Evolutionary conservation across 164 flowering plant genomes (phyloP), one percentile per base, ranked within the genome.

Genomic region (Kalanchoe fedtschenkoi): DNA sequence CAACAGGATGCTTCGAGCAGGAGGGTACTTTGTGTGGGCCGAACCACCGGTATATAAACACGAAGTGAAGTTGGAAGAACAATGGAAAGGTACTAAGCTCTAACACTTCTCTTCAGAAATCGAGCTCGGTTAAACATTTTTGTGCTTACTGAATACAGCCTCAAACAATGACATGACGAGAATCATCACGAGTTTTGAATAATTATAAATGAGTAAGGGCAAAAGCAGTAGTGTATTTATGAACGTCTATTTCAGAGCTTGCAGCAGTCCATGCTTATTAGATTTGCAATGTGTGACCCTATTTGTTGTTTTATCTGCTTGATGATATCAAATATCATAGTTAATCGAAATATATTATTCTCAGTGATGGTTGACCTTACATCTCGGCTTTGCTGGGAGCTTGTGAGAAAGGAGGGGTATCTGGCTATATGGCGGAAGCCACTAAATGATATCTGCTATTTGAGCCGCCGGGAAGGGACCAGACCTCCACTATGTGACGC

Each of bases 11-110:
- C 89, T 90, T 14, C 71, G 89, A 59, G 83, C 84, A 32, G 97
- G 97, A 68, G 92, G 95, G 62, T 90, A 83, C 71, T 87, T 90
- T 75, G 86, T 76, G 68, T 90, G 97, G 97, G 95, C 97, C 21
- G 92, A 95, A 56, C 92, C 86, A 58, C 92, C 97, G 56, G 95
- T 87, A 65, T 86, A 87, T 71, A 87, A 90, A 74, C 88, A 86
- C 69, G 96, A 89, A 66, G 78, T 71, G 56, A 71, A 65, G 51
- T 73, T 82, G 24, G 82, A 80, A 74, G 88, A 83, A 72, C 95
- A 84, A 72, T 85, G 95, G 95, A 72, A 77, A 78, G 96, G 96
- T 89, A 76, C 44, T 24, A 34, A 22, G 29, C 26, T n/a, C 22
- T 51, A 26, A 43, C 51, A n/a, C 22, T n/a, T 24, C 51, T 19